Evolutionary conservation across 495 filamentous ascomycete species (phyloP), one percentile per base, ranked within the genome.

Genomic region (Pyrenopolyporus hunteri): DNA sequence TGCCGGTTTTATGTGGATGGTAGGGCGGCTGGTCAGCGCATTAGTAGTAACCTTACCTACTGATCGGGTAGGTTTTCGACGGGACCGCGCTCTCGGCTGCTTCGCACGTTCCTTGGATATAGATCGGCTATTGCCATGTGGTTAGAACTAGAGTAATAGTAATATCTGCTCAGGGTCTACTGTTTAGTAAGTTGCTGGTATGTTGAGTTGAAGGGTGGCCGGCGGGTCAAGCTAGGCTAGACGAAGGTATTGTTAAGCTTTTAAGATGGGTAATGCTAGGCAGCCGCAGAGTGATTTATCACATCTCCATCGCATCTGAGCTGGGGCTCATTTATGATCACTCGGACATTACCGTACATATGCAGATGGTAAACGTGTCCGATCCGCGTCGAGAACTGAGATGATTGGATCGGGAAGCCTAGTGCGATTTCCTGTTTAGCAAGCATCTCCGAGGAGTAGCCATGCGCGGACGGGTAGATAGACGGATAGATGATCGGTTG

Each of bases 371-470:
- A 53, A 29, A 23, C 22, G 20, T 14, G 26, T 50, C 23, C n/a
- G 33, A 13, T 13, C 36, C 14, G 36, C 16, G 13, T n/a, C 1
- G 16, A 31, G 11, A 33, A 37, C 16, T 4, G 29, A 28, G 10
- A 53, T 55, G 58, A 61, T 61, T 61, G 58, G 50, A 40, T 36
- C 26, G 46, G 35, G 20, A n/a, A 31, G 8, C 42, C 20, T n/a
- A n/a, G 40, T 47, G 57, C 11, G 32, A 16, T 48, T 40, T 33
- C 13, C 20, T n/a, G n/a, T 35, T 47, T 42, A 54, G 33, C 26
- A n/a, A 35, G 39, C 19, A 59, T 59, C 31, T 53, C 57, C 49
- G 58, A 61, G 42, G 49, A 48, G 25, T n/a, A n/a, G n/a, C n/a
- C n/a, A n/a, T n/a, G n/a, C n/a, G n/a, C n/a, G n/a, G 22, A 44